Conservation (phyloP, 768 basidiomycete species). For the Suillus tomentosus region DNA sequence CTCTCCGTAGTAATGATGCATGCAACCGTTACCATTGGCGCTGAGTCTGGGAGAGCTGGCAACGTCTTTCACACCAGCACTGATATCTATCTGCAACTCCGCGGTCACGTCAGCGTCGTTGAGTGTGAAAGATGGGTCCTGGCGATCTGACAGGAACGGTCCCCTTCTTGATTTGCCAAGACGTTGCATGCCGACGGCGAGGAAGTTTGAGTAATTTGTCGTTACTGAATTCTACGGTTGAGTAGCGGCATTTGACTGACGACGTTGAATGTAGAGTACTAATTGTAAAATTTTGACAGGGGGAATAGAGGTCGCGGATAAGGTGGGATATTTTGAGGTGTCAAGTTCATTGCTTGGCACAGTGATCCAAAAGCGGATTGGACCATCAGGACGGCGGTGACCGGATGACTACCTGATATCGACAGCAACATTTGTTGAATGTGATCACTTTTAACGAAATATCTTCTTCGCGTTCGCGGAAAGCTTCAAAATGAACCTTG, state of each 20-base stretch:
- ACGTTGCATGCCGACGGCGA: not conserved
- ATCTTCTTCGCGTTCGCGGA: not conserved
- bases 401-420: not conserved
- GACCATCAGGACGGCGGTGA: not conserved
- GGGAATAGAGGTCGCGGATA: not conserved
- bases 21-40: not conserved
- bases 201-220: not conserved
- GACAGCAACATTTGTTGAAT: not conserved
- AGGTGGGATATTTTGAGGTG: not conserved
- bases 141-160: not conserved
- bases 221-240: not conserved
- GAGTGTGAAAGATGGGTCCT: not conserved
- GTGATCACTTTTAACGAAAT: not conserved
- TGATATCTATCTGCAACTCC: constrained; percentile 22
- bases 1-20: not conserved
- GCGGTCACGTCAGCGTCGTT: constrained; percentile 12
- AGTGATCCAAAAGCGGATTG: not conserved
- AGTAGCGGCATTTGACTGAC: not conserved
- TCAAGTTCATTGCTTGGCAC: not conserved
- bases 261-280: not conserved
- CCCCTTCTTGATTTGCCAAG: not conserved
- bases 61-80: constrained; percentile 1
- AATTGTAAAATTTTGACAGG: not conserved
- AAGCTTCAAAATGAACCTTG: not conserved
- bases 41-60: constrained; percentile 6